A percentile compares a stretch with the other conserved stretches of the same genome.
Conservation (phyloP, 495 filamentous ascomycete genomes). For the Cudoniella acicularis region DNA sequence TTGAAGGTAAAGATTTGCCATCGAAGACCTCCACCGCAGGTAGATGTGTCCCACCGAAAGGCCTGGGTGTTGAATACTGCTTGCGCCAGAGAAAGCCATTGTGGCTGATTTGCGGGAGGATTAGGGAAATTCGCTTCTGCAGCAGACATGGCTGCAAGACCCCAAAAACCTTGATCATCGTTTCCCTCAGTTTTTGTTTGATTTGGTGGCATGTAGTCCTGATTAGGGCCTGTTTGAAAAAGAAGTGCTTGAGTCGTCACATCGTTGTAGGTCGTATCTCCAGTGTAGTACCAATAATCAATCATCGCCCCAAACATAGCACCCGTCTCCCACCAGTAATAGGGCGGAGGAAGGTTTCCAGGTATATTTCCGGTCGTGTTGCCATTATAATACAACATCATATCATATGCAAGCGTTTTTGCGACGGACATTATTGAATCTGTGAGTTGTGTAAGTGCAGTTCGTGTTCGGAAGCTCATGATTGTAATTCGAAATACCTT, state of each 20-base stretch:
- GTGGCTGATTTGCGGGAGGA: slow-evolving; percentile 50
- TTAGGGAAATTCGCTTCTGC: slow-evolving; percentile 61
- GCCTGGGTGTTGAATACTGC: slow-evolving; percentile 71
- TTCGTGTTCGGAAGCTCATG: neutral
- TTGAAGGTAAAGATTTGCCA: slow-evolving; percentile 81
- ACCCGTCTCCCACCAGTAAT: slow-evolving; percentile 75
- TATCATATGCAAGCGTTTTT: slow-evolving; percentile 54
- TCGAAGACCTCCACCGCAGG: slow-evolving; percentile 72
- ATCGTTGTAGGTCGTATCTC: slow-evolving; percentile 58
- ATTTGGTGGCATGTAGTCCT: slow-evolving; percentile 60
- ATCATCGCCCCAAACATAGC: slow-evolving; percentile 73
- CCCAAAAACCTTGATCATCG: slow-evolving; percentile 68
- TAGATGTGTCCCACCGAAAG: slow-evolving; percentile 54
- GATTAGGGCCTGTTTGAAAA: slow-evolving; percentile 52
- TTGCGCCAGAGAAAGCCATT: slow-evolving; percentile 79
- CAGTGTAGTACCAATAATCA: slow-evolving; percentile 68
- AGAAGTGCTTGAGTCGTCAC: slow-evolving; percentile 51
- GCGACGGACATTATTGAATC: slow-evolving; percentile 61
- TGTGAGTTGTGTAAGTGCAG: slow-evolving; percentile 22
- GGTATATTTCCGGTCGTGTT: slow-evolving; percentile 60
- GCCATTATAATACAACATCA: slow-evolving; percentile 67
- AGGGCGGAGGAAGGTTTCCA: slow-evolving; percentile 61
- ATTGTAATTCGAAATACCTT: slow-evolving; percentile 8
- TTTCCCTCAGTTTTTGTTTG: slow-evolving; percentile 62
- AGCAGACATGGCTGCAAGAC: slow-evolving; percentile 62